Base-by-base conservation (phyloP, 2,329 filamentous ascomycete genomes). In the Monosporascus cannonballus region DNA sequence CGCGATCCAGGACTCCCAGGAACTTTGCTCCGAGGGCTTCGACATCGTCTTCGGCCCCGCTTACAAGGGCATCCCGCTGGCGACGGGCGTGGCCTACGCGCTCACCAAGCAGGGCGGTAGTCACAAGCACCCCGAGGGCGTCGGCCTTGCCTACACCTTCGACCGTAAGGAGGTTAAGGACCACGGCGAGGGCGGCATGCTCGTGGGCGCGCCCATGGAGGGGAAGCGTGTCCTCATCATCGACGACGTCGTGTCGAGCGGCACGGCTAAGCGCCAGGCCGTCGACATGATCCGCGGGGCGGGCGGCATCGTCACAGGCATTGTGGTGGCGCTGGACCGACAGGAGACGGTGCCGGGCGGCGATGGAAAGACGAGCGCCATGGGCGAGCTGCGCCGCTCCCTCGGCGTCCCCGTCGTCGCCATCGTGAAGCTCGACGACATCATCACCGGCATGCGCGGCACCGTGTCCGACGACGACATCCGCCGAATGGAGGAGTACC, bases 151-250 rank as follows among this genome's bases (percentile, higher is more conserved):
- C 66, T 97, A 96, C 75, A 86, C 85, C 36, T 97, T 96, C 74
- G 95, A 97, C 74, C 84, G 94, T 66, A 97, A 97, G 75, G 94
- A 97, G 74, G 89, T 86, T 64, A 97, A 97, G 77, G 89, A 90
- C 66, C 93, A 97, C 70, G 93, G 94, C 45, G 94, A 99, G 73
- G 93, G 93, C 36, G 93, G 94, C 45, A 88, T 83, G 68, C 96
- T 97, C 64, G 92, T 97, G 15, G 94, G 94, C 11, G 89, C 90
- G 30, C 80, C 86, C 6, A 76, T 97, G 50, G 87, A 88, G 73
- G 92, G 89, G 51, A 92, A 94, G 80, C 83, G 81, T 55, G 84
- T 96, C 17, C 78, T 99, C 36, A 89, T 99, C 61, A 86, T 99
- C 41, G 94, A 99, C 76, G 94, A 97, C 73, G 93, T 99, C 53